Conservation (phyloP, 495 filamentous ascomycete genomes). For the Bacidia gigantensis region DNA sequence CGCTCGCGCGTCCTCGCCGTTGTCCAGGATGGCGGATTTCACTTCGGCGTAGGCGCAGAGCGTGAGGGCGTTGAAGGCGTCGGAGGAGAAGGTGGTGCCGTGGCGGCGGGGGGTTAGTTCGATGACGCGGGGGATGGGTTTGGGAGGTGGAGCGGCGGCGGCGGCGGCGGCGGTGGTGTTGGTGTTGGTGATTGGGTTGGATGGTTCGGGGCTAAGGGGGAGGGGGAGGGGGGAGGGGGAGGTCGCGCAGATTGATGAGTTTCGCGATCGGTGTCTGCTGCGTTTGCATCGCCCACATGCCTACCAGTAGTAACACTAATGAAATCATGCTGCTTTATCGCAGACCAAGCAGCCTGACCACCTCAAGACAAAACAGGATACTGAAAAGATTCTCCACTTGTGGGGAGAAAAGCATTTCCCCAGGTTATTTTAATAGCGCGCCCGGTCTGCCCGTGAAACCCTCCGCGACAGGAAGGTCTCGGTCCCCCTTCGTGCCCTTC, state of each 20-base stretch:
- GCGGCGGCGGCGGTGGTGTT: too few species aligned
- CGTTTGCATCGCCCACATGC: too few species aligned
- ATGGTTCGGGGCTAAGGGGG: too few species aligned
- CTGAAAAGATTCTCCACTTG: background rate
- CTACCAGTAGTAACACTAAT: too few species aligned
- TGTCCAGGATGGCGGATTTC: background rate
- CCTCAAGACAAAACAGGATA: background rate
- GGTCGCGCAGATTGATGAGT: too few species aligned
- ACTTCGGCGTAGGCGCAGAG: background rate
- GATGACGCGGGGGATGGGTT: background rate
- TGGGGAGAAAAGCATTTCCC: background rate
- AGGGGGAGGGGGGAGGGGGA: too few species aligned
- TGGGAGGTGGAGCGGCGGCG: background rate
- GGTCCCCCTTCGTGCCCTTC: background rate
- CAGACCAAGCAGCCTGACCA: background rate
- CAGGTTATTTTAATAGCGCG: background rate
- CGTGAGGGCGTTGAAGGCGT: background rate
- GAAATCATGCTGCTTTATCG: too few species aligned
- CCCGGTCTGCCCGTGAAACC: background rate
- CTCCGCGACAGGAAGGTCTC: background rate
- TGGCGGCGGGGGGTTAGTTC: too few species aligned
- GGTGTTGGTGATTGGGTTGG: too few species aligned
- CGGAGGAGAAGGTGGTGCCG: background rate
- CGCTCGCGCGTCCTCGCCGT: background rate
- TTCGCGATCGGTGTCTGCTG: too few species aligned